Conservation (phyloP, 768 basidiomycete species). For the Lentinula aciculospora region DNA sequence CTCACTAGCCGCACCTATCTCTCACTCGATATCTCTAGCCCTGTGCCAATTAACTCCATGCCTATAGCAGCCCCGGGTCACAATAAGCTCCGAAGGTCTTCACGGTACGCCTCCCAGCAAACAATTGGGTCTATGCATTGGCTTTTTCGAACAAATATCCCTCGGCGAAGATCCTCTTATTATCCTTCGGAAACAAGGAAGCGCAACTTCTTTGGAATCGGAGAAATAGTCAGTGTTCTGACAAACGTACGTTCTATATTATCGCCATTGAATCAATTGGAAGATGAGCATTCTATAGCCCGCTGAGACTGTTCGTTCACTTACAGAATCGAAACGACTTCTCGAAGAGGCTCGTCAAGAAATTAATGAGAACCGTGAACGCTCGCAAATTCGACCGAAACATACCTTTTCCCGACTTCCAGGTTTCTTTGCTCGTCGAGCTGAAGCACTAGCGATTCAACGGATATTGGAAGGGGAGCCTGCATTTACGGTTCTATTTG, state of each 20-base stretch:
- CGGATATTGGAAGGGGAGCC: conserved; percentile 62
- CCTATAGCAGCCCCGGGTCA: conserved; percentile 20
- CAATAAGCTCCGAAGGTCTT: conserved; percentile 18
- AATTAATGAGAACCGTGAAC: conserved; percentile 62
- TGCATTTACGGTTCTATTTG: conserved; percentile 75
- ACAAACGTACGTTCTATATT: conserved; percentile 50
- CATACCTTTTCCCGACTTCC: conserved; percentile 78
- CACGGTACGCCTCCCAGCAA: conserved; percentile 14
- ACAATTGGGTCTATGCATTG: conserved; percentile 49
- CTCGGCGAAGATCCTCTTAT: conserved; percentile 55
- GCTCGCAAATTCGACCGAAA: conserved; percentile 59
- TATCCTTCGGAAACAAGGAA: conserved; percentile 57
- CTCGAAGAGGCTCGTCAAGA: conserved; percentile 77
- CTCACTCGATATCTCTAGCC: conserved; percentile 6
- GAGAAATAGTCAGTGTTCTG: conserved; percentile 71
- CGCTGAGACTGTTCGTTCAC: conserved; percentile 69
- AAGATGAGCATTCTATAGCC: conserved; percentile 40
- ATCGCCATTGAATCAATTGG: background rate
- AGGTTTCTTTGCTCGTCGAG: conserved; percentile 63
- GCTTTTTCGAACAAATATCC: conserved; percentile 73
- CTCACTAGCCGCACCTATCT: conserved; percentile 6
- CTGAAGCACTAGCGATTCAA: conserved; percentile 62
- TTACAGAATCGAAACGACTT: conserved; percentile 71
- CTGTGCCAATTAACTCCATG: background rate
- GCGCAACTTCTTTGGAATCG: conserved; percentile 74